These are phyloP conservation scores for Kwoniella shivajii DNA, from an alignment of 1,284 basidiomycete genomes.

Conservation along the genomic window DNA sequence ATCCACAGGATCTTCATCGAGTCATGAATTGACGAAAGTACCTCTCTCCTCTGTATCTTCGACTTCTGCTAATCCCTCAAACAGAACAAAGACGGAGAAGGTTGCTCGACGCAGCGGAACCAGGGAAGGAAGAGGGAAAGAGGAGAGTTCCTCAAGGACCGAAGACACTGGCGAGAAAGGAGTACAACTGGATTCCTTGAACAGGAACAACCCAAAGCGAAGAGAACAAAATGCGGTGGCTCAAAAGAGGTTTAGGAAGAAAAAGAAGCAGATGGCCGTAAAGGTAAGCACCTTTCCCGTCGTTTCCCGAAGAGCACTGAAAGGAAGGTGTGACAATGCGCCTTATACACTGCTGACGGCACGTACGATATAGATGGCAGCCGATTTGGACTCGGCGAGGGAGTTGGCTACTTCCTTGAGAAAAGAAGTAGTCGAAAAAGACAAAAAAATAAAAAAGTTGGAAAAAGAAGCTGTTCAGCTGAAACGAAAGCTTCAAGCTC, in stretches of 20 bases:
- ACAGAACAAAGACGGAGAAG: too few relatives aligned
- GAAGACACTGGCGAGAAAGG: background rate
- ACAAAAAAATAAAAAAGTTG: conserved; percentile 7
- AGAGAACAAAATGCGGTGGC: conserved; percentile 41
- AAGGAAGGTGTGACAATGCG: too few relatives aligned
- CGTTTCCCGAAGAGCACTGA: too few relatives aligned
- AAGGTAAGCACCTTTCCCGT: conserved; percentile 27
- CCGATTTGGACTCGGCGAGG: conserved; percentile 11
- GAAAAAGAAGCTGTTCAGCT: conserved; percentile 2
- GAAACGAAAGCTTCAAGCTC: conserved; percentile 2
- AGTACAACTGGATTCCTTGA: background rate
- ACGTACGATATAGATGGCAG: conserved; percentile 21
- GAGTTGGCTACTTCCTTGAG: conserved; percentile 9
- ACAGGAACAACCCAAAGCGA: conserved; percentile 26
- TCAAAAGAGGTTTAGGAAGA: conserved; percentile 37
- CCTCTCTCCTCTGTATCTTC: too few relatives aligned
- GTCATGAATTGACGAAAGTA: too few relatives aligned
- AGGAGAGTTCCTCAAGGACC: background rate
- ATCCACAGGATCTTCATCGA: too few relatives aligned
- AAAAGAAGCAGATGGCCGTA: conserved; percentile 36
- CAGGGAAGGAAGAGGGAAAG: too few relatives aligned
- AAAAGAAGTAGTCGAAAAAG: conserved; percentile 10
- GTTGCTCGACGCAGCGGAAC: too few relatives aligned
- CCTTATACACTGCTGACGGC: too few relatives aligned
- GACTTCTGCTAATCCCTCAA: too few relatives aligned